These are phyloP conservation scores for Aquilaria agallochum DNA, from an alignment of 441 rosid species.

Conservation along the genomic window DNA sequence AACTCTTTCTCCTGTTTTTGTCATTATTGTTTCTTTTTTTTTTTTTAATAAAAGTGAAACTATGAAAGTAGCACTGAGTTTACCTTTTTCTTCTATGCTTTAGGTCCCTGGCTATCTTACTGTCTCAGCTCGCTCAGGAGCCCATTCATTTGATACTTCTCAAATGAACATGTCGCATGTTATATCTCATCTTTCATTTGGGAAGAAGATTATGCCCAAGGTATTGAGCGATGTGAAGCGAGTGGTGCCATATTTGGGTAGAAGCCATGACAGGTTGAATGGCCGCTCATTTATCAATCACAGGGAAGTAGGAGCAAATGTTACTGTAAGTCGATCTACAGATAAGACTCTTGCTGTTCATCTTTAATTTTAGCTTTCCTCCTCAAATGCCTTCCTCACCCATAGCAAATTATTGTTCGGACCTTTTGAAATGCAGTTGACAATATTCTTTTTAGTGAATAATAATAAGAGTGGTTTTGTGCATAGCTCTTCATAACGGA, in stretches of 20 bases:
- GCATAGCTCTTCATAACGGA: too few relatives aligned
- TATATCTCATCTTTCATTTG: conserved; percentile 84
- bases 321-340: conserved; percentile 68
- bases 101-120: conserved; percentile 98
- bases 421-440: too few relatives aligned
- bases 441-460: too few relatives aligned
- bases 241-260: conserved; percentile 75
- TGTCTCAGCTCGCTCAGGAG: conserved; percentile 77
- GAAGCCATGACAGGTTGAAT: conserved; percentile 80
- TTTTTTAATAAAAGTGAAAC: background rate
- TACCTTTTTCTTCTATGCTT: conserved; percentile 12
- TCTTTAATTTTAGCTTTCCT: background rate
- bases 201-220: conserved; percentile 54
- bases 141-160: conserved; percentile 93
- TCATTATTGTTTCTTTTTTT: background rate
- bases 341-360: conserved; percentile 10
- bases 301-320: conserved; percentile 79
- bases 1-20: too few relatives aligned
- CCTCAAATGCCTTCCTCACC: conserved; percentile 1
- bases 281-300: conserved; percentile 80
- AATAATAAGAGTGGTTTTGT: too few relatives aligned
- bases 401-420: background rate
- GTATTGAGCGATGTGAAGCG: conserved; percentile 59
- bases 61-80: background rate
- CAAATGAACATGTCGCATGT: conserved; percentile 97